These are phyloP conservation scores for Pestalotiopsis sp. DNA, from an alignment of 2,329 filamentous ascomycete genomes.

Conservation along the genomic window DNA sequence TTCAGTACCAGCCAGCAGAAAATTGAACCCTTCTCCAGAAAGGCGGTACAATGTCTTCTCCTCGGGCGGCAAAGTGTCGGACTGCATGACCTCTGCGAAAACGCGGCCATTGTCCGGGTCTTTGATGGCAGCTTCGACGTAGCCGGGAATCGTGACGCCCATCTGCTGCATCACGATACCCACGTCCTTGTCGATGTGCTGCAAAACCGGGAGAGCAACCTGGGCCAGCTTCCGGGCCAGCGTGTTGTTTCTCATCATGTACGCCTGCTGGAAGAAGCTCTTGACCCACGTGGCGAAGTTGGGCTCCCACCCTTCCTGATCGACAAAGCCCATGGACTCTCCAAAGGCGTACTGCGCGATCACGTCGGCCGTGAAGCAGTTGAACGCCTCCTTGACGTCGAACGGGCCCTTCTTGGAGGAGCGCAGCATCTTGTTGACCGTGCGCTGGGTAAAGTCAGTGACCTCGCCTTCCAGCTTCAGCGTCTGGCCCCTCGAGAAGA, in stretches of 20 bases:
- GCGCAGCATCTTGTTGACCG: slow-evolving; percentile 31
- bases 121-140: slow-evolving; percentile 29
- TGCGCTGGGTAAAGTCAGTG: slow-evolving; percentile 25
- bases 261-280: slow-evolving; percentile 24
- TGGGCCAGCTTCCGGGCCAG: slow-evolving; percentile 20
- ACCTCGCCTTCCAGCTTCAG: slow-evolving; percentile 33
- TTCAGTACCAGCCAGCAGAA: slow-evolving; percentile 42
- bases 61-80: slow-evolving; percentile 30
- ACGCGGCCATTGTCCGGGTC: slow-evolving; percentile 27
- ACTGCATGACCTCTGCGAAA: slow-evolving; percentile 35
- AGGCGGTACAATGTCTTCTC: slow-evolving; percentile 38
- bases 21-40: slow-evolving; percentile 40
- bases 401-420: slow-evolving; percentile 9
- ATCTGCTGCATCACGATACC: slow-evolving; percentile 17
- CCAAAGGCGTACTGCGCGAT: slow-evolving; percentile 26
- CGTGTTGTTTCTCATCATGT: slow-evolving; percentile 24
- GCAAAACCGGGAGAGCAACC: slow-evolving; percentile 19
- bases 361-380: slow-evolving; percentile 24
- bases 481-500: slow-evolving; percentile 34
- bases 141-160: slow-evolving; percentile 18
- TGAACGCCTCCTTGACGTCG: slow-evolving; percentile 20
- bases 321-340: slow-evolving; percentile 22
- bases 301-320: slow-evolving; percentile 14
- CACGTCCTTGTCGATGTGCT: slow-evolving; percentile 25
- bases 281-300: slow-evolving; percentile 22